Conservation (phyloP, 1,284 basidiomycete genomes). For the Heliocybe sulcata region DNA sequence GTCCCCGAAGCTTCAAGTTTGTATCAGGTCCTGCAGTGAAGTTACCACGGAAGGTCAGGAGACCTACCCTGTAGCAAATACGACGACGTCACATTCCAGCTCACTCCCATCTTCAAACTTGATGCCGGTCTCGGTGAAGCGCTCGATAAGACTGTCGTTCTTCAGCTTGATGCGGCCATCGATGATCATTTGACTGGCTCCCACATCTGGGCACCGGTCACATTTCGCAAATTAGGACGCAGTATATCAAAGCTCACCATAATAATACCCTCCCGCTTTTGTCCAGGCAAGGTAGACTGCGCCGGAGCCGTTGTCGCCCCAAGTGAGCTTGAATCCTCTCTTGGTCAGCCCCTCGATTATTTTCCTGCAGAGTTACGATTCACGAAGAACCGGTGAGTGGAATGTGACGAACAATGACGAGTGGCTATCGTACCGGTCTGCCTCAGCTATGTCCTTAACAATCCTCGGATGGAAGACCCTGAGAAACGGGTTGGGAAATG, state of each 20-base stretch:
- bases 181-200: conserved; percentile 30
- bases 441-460: conserved; percentile 39
- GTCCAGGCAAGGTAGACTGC: conserved; percentile 33
- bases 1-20: conserved; percentile 31
- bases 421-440: conserved; percentile 32
- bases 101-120: conserved; percentile 34
- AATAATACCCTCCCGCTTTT: conserved; percentile 34
- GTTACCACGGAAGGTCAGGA: background rate
- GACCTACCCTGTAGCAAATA: conserved; percentile 36
- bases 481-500: conserved; percentile 38
- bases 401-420: background rate
- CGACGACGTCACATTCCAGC: conserved; percentile 36
- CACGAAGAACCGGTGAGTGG: background rate
- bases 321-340: conserved; percentile 52
- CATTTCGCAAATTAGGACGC: background rate
- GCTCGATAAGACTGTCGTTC: conserved; percentile 27
- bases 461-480: conserved; percentile 39
- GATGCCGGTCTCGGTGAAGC: conserved; percentile 26
- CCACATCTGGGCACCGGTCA: conserved; percentile 17
- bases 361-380: conserved; percentile 27
- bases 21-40: conserved; percentile 3
- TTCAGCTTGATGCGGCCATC: conserved; percentile 38
- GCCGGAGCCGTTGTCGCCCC: conserved; percentile 48
- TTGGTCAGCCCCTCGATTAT: conserved; percentile 47
- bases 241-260: conserved; percentile 21